Percentiles rank a stretch among this genome's conserved stretches.
Evolutionary conservation across 1,139 yeast genomes (phyloP).

Genomic region (Blastobotrys proliferans): DNA sequence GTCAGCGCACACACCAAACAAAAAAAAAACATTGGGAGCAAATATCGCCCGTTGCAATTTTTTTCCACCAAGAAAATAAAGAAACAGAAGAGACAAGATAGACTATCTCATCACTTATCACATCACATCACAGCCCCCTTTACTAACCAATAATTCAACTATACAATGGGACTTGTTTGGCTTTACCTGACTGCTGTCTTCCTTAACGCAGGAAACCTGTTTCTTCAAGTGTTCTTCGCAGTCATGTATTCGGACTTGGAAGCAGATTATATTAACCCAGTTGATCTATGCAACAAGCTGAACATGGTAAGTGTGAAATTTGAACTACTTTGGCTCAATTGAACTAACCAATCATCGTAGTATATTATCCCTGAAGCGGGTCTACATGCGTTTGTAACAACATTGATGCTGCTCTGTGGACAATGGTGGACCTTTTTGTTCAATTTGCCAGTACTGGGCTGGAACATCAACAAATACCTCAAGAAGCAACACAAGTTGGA

Average conservation of each 20-base stretch:
- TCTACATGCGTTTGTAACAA: constrained; percentile 64
- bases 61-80: neutral
- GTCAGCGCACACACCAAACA: no score
- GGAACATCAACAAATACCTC: constrained; percentile 67
- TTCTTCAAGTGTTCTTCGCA: constrained; percentile 82
- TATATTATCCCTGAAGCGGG: constrained; percentile 83
- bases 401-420: constrained; percentile 69
- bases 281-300: constrained; percentile 83
- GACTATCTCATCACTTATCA: no score
- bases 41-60: no score
- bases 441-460: constrained; percentile 75
- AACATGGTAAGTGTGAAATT: constrained; percentile 41
- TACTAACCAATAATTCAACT: no score
- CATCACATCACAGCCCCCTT: no score
- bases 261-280: constrained; percentile 89
- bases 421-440: constrained; percentile 83
- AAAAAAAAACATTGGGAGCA: no score
- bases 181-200: constrained; percentile 48
- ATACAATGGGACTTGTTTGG: constrained; percentile 11
- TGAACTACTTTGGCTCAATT: neutral
- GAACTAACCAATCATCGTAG: constrained; percentile 15
- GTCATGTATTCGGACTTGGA: constrained; percentile 86
- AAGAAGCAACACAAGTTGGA: constrained; percentile 74
- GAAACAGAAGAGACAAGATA: neutral
- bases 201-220: constrained; percentile 76